Evolutionary conservation across 345 rosid species (phyloP).

Genomic region (Brassica carinata): DNA sequence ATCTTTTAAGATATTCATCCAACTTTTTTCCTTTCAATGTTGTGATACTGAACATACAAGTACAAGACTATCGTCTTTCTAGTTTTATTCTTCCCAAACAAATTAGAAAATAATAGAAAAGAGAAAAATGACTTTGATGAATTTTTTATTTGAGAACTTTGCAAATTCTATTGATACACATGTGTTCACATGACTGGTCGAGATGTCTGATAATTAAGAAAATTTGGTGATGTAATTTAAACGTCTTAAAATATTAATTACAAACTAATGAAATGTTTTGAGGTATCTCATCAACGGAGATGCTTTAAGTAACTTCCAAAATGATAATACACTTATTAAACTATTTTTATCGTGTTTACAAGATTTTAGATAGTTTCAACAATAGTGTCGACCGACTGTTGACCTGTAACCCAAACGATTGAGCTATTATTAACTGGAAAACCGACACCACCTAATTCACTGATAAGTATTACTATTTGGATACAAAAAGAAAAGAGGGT

Average conservation of each 20-base stretch:
- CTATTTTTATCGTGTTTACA: not conserved
- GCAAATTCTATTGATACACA: not conserved
- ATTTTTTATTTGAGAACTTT: not conserved
- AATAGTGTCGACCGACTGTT: not conserved
- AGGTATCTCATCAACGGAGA: not conserved
- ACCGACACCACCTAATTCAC: not conserved
- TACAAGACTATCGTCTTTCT: too few relatives aligned
- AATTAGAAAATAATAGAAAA: too few relatives aligned
- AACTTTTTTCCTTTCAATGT: too few relatives aligned
- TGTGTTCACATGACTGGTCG: not conserved
- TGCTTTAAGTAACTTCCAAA: not conserved
- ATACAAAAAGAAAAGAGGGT: not conserved
- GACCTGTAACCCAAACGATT: not conserved
- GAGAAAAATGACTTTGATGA: not conserved
- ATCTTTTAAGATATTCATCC: too few relatives aligned
- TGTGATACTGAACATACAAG: too few relatives aligned
- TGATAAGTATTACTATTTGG: not conserved
- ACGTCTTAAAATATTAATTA: not conserved
- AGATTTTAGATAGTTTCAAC: not conserved
- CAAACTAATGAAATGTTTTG: not conserved
- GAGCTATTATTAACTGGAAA: not conserved
- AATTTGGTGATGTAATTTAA: not conserved
- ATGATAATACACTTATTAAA: not conserved
- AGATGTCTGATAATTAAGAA: not conserved
- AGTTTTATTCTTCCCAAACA: too few relatives aligned